phyloP scores from a whole-genome alignment of 768 basidiomycete genomes.

The Naematelia encephala region DNA sequence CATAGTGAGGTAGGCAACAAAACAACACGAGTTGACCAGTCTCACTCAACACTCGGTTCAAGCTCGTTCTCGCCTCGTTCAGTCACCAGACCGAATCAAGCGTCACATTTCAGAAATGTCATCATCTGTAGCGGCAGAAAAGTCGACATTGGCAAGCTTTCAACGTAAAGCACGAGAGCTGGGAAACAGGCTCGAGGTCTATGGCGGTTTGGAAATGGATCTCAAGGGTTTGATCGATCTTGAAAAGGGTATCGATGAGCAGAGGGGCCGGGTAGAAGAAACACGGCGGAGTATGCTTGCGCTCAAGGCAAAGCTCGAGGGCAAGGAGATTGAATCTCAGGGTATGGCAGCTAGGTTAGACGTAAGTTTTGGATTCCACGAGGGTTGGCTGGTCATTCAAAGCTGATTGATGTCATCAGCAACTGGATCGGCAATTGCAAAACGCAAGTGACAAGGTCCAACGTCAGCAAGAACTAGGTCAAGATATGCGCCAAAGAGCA shows the following conservation, averaged over 20 bases:
- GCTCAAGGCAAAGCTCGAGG: slow-evolving; percentile 64
- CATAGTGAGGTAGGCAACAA: slow-evolving; percentile 55
- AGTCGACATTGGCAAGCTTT: slow-evolving; percentile 61
- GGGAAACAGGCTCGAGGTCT: slow-evolving; percentile 66
- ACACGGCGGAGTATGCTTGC: slow-evolving; percentile 68
- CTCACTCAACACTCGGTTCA: slow-evolving; percentile 63
- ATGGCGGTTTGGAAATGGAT: slow-evolving; percentile 68
- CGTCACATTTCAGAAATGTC: slow-evolving; percentile 77
- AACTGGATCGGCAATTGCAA: slow-evolving; percentile 70
- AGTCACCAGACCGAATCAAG: slow-evolving; percentile 85
- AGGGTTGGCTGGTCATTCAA: background rate
- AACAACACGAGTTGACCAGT: slow-evolving; percentile 62
- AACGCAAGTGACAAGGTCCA: slow-evolving; percentile 82
- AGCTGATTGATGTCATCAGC: slow-evolving; percentile 54
- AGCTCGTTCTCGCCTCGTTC: slow-evolving; percentile 73
- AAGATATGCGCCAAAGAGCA: slow-evolving; percentile 72
- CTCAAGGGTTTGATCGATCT: slow-evolving; percentile 38
- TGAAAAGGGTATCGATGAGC: slow-evolving; percentile 30
- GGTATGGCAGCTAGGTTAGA: slow-evolving; percentile 67
- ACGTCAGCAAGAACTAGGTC: slow-evolving; percentile 71
- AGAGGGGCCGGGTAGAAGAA: slow-evolving; percentile 13
- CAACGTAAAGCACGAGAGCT: slow-evolving; percentile 76
- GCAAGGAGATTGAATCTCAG: slow-evolving; percentile 68
- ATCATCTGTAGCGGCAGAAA: slow-evolving; percentile 65
- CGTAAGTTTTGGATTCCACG: slow-evolving; percentile 52